Conservation (phyloP, 2,329 filamentous ascomycete species). For the Fusarium kyushuense region DNA sequence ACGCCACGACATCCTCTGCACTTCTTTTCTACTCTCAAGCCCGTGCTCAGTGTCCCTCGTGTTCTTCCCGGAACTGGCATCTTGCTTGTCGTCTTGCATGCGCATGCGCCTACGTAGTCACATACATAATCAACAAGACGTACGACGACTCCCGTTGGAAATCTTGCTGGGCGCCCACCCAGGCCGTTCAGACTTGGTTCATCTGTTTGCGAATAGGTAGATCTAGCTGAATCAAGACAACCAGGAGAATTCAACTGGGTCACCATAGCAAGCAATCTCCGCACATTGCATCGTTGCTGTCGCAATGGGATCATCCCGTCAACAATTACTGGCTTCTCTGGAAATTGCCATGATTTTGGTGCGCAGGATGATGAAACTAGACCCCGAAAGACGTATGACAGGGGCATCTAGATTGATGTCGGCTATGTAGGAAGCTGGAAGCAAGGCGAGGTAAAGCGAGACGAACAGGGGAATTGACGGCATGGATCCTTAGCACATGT, state of each 20-base stretch:
- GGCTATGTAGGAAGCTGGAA: conserved; percentile 31
- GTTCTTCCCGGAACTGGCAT: conserved; percentile 29
- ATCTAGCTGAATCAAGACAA: conserved; percentile 35
- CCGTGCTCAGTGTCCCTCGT: conserved; percentile 29
- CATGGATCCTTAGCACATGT: neutral
- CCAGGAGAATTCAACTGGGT: conserved; percentile 24
- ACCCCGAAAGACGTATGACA: conserved; percentile 32
- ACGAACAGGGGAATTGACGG: conserved; percentile 8
- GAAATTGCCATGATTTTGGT: conserved; percentile 45
- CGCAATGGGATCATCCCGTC: conserved; percentile 38
- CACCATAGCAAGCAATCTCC: conserved; percentile 44
- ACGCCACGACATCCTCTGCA: conserved; percentile 9
- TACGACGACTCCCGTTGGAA: conserved; percentile 35
- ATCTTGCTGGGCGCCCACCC: conserved; percentile 43
- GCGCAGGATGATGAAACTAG: conserved; percentile 43
- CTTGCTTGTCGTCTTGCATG: conserved; percentile 12
- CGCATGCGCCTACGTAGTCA: conserved; percentile 16
- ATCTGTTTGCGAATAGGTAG: conserved; percentile 33
- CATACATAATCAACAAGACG: conserved; percentile 26
- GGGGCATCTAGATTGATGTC: conserved; percentile 33
- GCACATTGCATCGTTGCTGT: conserved; percentile 42
- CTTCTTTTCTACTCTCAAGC: conserved; percentile 1
- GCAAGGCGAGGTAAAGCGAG: conserved; percentile 12
- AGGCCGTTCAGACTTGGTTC: conserved; percentile 42
- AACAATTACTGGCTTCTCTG: conserved; percentile 32